phyloP scores from a whole-genome alignment of 345 rosid genomes.

The Citrus glauca region DNA sequence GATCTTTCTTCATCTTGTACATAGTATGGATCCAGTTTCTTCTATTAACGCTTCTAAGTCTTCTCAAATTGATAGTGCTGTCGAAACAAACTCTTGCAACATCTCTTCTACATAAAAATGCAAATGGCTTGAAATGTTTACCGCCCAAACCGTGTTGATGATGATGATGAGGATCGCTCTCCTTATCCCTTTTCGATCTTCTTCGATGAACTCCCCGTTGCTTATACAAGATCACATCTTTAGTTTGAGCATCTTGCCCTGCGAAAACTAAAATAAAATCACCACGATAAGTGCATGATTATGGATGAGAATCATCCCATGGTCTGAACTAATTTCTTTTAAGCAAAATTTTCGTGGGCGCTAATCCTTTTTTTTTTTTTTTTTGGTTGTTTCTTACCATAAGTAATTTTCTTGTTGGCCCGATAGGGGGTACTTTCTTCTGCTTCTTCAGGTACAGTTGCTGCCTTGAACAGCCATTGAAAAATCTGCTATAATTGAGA shows the following conservation, averaged over 20 bases:
- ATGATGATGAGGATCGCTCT: neutral
- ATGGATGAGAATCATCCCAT: too few species aligned
- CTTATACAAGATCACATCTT: constrained; percentile 21
- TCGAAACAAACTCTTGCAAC: constrained; percentile 58
- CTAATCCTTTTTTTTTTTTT: neutral
- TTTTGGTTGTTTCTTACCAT: constrained; percentile 17
- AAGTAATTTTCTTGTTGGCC: neutral
- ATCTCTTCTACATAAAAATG: constrained; percentile 51
- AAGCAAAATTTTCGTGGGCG: neutral
- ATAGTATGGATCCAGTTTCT: constrained; percentile 25
- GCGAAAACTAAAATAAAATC: neutral
- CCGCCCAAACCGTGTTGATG: neutral
- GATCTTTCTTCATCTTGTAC: constrained; percentile 45
- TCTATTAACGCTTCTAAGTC: constrained; percentile 19
- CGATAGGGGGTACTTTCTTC: constrained; percentile 10
- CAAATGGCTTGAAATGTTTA: constrained; percentile 21
- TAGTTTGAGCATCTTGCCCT: constrained; percentile 27
- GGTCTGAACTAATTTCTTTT: too few species aligned
- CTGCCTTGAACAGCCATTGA: constrained; percentile 46
- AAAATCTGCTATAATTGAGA: constrained; percentile 53
- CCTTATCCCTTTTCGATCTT: constrained; percentile 20
- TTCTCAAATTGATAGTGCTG: constrained; percentile 43
- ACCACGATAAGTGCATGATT: too few species aligned
- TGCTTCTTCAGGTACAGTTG: constrained; percentile 28
- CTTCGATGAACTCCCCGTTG: constrained; percentile 16